phyloP scores from a whole-genome alignment of 1,284 basidiomycete genomes.

The Trametes sp. region DNA sequence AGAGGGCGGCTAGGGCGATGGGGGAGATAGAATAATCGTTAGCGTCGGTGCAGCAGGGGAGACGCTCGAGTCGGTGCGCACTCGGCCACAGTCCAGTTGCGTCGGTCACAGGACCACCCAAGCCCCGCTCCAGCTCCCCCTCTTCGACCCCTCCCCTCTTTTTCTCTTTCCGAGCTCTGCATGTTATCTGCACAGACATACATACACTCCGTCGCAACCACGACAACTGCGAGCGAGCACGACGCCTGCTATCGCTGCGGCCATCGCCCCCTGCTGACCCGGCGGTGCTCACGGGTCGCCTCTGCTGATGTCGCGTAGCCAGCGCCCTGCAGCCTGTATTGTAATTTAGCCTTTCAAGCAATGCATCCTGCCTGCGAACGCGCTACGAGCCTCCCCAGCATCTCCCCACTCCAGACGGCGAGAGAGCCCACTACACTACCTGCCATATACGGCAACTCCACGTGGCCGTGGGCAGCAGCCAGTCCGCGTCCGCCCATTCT shows the following conservation, averaged over 20 bases:
- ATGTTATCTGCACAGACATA: too few relatives aligned
- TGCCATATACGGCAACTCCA: conserved; percentile 13
- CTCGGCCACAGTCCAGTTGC: not conserved
- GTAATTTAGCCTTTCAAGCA: conserved; percentile 21
- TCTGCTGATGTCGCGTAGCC: conserved; percentile 6
- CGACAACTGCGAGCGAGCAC: not conserved
- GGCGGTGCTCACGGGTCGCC: conserved; percentile 7
- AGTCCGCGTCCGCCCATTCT: conserved; percentile 24
- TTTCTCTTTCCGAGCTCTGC: not conserved
- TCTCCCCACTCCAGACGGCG: too few relatives aligned
- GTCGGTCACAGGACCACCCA: conserved; percentile 5
- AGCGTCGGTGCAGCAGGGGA: conserved; percentile 1
- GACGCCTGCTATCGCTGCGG: conserved; percentile 7
- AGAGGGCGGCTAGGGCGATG: conserved; percentile 9
- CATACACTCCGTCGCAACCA: too few relatives aligned
- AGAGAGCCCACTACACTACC: conserved; percentile 2
- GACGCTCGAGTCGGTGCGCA: conserved; percentile 6
- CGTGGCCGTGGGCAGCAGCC: conserved; percentile 16
- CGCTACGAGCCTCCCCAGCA: not conserved
- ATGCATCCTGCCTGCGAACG: not conserved
- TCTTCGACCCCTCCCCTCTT: not conserved
- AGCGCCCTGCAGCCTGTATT: not conserved
- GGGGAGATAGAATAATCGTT: conserved; percentile 22
- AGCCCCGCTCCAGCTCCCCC: conserved; percentile 5
- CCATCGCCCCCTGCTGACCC: conserved; percentile 6